Conservation (phyloP, 2,329 filamentous ascomycete species). For the Fusarium citri region DNA sequence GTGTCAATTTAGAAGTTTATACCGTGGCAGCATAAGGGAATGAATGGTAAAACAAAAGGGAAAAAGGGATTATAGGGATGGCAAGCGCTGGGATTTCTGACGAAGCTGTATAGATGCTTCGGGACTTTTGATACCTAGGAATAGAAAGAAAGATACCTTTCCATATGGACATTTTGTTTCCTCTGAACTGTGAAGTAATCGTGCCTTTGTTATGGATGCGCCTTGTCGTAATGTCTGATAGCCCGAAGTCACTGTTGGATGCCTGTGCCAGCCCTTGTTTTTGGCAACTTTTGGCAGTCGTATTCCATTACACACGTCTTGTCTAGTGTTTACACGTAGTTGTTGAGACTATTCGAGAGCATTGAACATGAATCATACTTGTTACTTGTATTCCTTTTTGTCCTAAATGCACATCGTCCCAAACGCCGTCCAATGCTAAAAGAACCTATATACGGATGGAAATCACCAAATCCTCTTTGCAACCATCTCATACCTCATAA, state of each 20-base stretch:
- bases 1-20: conserved; percentile 44
- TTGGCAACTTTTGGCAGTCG: too few species aligned
- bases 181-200: neutral
- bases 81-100: conserved; percentile 34
- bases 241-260: too few species aligned
- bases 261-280: too few species aligned
- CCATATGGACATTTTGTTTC: conserved; percentile 13
- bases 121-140: conserved; percentile 38
- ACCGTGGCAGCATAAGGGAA: conserved; percentile 26
- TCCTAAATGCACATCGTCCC: neutral
- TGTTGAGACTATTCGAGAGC: too few species aligned
- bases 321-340: too few species aligned
- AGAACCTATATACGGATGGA: neutral
- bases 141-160: conserved; percentile 44
- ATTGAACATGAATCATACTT: too few species aligned
- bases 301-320: too few species aligned
- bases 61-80: conserved; percentile 20
- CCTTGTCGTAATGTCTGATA: neutral
- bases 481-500: conserved; percentile 92
- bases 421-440: conserved; percentile 24
- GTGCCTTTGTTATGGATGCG: too few species aligned
- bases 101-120: conserved; percentile 17
- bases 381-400: neutral
- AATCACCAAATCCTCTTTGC: conserved; percentile 93
- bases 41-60: conserved; percentile 24